Evolutionary conservation across 257 asterid species (phyloP), one percentile per base, ranked within the genome.

Genomic region (Solanum bukasovii): DNA sequence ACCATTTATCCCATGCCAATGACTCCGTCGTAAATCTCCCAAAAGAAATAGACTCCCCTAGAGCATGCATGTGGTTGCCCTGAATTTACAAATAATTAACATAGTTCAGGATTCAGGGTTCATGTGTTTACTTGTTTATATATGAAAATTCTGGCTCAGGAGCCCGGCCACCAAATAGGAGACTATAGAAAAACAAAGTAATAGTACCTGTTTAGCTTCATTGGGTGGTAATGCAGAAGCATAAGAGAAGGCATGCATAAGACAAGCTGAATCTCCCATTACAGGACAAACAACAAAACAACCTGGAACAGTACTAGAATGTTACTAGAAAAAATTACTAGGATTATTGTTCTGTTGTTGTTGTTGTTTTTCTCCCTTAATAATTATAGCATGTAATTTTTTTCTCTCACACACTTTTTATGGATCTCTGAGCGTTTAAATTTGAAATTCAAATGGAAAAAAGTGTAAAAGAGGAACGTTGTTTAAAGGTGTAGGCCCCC

Each of bases 1-100:
- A 97, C 98, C 98, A 93, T 91, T 92, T 96, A 13, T 97, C 99
- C 99, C 98, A 97, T 9, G 96, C 91, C 49, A 96, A 84, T 9
- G 98, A 90, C 49, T 97, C 99, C 7, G 93, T 56, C 88, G 92
- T 90, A 79, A 91, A 97, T 90, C 98, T 92, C 21, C 99, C 99
- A 16, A 97, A 95, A n/a, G 99, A 96, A 83, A 96, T 82, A 5
- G 99, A 97, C 14, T 96, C 98, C 82, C 96, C 97, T 72, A 95
- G 94, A 89, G 89, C 93, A 89, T 90, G 96, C 90, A 94, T 89
- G 25, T 89, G 94, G 78, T 93, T 93, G 87, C 95, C 98, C 98
- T 95, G 93, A 85, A 88, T 33, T 88, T 79, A 27, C 67, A 79
- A 75, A n/a, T 5, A 61, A 23, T 61, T 21, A 21, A 10, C 7